Evolutionary conservation across 2,329 filamentous ascomycete genomes (phyloP).

Genomic region (Sporothrix globosa): DNA sequence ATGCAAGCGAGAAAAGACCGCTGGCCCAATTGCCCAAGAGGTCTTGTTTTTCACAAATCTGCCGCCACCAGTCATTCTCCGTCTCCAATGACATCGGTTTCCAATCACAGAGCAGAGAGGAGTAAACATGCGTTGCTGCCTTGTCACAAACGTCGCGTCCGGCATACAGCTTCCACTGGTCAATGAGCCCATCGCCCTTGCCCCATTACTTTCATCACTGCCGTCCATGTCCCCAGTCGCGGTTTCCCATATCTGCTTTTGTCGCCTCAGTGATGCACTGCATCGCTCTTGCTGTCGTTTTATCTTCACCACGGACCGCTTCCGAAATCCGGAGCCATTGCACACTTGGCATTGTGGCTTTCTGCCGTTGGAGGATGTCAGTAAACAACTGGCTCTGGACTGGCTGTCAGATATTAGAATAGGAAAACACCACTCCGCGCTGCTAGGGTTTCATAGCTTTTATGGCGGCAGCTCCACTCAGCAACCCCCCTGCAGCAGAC

Average conservation of each 20-base stretch:
- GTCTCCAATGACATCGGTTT: background rate
- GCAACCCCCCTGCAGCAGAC: slow-evolving; percentile 2
- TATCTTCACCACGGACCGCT: background rate
- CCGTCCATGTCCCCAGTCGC: background rate
- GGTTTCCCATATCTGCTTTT: background rate
- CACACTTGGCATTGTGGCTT: background rate
- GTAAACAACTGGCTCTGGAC: slow-evolving; percentile 5
- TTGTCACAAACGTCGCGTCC: slow-evolving; percentile 20
- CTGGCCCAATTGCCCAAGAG: background rate
- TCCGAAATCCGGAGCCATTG: slow-evolving; percentile 9
- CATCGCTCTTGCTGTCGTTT: slow-evolving; percentile 5
- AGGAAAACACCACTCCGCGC: background rate
- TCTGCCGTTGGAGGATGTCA: slow-evolving; percentile 4
- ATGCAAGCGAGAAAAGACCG: background rate
- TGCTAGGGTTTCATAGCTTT: slow-evolving; percentile 10
- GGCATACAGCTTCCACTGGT: background rate
- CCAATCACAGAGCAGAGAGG: slow-evolving; percentile 24
- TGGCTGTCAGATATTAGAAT: background rate
- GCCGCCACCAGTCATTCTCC: slow-evolving; percentile 13
- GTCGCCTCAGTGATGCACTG: background rate
- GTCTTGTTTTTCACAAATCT: background rate
- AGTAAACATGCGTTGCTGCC: slow-evolving; percentile 29
- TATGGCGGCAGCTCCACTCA: background rate
- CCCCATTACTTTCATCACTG: background rate
- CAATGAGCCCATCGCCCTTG: background rate